Base-by-base conservation (phyloP, 352 stramenopile species). In the Pythium rhizo-oryzae region DNA sequence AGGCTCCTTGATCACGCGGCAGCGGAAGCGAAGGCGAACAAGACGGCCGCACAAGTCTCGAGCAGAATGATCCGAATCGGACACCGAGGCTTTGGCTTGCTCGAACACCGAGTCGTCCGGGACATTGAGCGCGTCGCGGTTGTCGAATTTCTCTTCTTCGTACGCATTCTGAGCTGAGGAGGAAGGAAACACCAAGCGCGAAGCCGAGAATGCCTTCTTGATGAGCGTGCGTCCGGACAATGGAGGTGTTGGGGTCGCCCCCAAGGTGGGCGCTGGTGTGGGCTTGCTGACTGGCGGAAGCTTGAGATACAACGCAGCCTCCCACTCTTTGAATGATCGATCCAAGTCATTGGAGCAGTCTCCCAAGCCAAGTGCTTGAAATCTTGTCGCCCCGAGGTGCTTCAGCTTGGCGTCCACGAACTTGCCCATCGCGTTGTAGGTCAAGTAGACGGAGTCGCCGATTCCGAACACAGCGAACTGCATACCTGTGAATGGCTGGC, bases 381-480 rank as follows among this genome's bases (percentile, higher is more conserved):
- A 94, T 96, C 85, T 73, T 8, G 72, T 73, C 1, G 66, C 96
- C n/a, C 96, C 94, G 15, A 96, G 71, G 44, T 84, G 72, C 15
- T 88, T 80, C 11, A 99, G 67, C 8, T 82, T 72, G 24, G 74
- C 60, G 73, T 99, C 83, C 12, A 96, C 81, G 25, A 92, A 92
- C 62, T 97, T 97, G 13, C 86, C 93, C 82, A 98, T 97, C 16
- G 86, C 81, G 76, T 99, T 99, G 81, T 92, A 99, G 47, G 98
- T 91, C 53, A 98, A 85, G 67, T 99, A 99, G 67, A 97, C 82
- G 8, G 76, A 94, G 74, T 98, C 98, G 7, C 96, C 97, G 3
- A 99, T 82, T 41, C 96, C 97, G 87, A 99, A 99, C 0, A 99
- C 96, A 9, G 89, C 84, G 72, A 89, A 99, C 37, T 96, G 74